Base-by-base conservation (phyloP, 169 alveolate genomes). In the Plasmodium gallinaceum region DNA sequence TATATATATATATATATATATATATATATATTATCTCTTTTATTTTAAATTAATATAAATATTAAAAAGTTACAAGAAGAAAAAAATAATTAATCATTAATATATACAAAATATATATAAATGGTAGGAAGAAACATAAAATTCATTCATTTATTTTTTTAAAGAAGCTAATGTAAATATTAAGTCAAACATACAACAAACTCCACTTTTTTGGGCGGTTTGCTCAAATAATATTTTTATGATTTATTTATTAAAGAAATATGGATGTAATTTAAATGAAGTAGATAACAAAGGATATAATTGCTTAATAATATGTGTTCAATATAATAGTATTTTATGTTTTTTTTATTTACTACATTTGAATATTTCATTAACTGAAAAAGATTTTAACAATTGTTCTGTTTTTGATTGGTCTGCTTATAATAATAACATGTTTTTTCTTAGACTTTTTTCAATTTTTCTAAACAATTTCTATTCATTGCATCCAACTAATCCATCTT, bases 141-240 rank as follows among this genome's bases (percentile, higher is more conserved):
- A 22, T 54, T 57, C 26, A 14, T 78, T 65, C 16, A 61, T 54
- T 61, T 75, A 14, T 42, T 69, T 18, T 57, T 46, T 52, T 16
- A 2, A 42, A 80, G 90, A 60, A 2, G 90, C 90, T 22, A 72
- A 80, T 45, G 62, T 43, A 16, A 57, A 80, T 32, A 71, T 71
- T 37, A 61, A 80, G 26, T 66, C 90, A 8, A 18, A 18, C 14
- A 66, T 45, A n/a, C 22, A 42, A 16, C 90, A 80, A 20, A 80
- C 90, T 1, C 90, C 90, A n/a, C 22, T 80, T 5, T 80, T 80
- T 45, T 80, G 90, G 90, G 90, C 90, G n/a, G 72, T 80, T 16
- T 51, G 83, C 37, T 43, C 73, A 66, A 65, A 58, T 43, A 80
- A 80, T 74, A 39, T 80, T 16, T 43, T 66, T 46, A 80, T 80